Percentiles rank a stretch among this genome's conserved stretches.
Conservation (phyloP, 169 alveolate genomes). For the Fabrea salina region DNA sequence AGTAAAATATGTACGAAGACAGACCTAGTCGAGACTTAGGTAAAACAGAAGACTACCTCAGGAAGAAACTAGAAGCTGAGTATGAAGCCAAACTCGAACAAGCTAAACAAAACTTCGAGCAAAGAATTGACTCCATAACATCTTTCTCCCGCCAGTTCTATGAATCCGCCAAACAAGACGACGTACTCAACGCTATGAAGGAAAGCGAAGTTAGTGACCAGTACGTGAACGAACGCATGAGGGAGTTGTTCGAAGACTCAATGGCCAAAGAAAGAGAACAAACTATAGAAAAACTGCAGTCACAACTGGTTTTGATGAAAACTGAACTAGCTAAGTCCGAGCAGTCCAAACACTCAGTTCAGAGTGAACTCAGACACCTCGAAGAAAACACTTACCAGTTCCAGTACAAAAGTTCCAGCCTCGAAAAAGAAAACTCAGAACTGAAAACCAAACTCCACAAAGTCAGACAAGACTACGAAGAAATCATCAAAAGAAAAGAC, state of each 20-base stretch:
- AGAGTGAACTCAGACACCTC: background rate
- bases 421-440: background rate
- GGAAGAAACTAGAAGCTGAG: no score
- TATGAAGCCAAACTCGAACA: background rate
- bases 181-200: slow-evolving; percentile 1
- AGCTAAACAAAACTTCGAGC: background rate
- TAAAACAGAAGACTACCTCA: no score
- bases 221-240: background rate
- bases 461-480: slow-evolving; percentile 12
- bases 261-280: slow-evolving; percentile 20
- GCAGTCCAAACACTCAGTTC: background rate
- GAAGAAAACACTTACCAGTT: background rate
- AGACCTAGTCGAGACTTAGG: no score
- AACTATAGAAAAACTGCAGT: slow-evolving; percentile 18
- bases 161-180: slow-evolving; percentile 8
- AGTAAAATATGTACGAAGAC: no score
- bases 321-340: background rate
- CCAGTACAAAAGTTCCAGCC: background rate
- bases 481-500: background rate
- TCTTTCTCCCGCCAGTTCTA: slow-evolving; percentile 4
- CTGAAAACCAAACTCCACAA: background rate
- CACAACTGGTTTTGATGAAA: background rate
- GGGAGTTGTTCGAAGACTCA: slow-evolving; percentile 20
- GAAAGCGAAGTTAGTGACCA: slow-evolving; percentile 4
- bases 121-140: slow-evolving; percentile 28